Conservation (phyloP, 148 eudicot species). For the Simmondsia chinensis region DNA sequence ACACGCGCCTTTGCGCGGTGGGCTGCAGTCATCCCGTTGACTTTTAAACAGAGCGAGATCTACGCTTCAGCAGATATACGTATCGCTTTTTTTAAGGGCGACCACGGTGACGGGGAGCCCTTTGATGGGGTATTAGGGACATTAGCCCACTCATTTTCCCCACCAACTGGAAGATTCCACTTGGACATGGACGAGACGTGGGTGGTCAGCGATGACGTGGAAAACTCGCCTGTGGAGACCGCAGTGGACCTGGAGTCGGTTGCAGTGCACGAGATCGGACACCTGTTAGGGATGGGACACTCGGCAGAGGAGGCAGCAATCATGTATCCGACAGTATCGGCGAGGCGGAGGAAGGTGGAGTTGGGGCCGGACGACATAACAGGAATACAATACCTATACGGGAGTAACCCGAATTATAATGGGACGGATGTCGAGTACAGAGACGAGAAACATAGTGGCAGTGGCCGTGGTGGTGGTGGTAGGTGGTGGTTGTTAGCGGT, state of each 20-base stretch:
- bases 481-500: no score
- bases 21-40: conserved; percentile 62
- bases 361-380: conserved; percentile 54
- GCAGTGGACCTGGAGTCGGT: conserved; percentile 85
- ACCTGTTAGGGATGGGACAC: conserved; percentile 70
- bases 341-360: conserved; percentile 49
- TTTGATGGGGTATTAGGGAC: conserved; percentile 85
- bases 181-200: conserved; percentile 70
- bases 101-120: conserved; percentile 82
- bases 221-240: conserved; percentile 28
- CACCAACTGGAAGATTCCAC: conserved; percentile 72
- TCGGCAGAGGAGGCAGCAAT: conserved; percentile 36
- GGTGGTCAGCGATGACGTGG: conserved; percentile 50
- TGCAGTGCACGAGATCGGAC: conserved; percentile 81
- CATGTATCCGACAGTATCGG: conserved; percentile 77
- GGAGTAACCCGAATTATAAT: conserved; percentile 76
- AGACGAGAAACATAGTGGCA: no score
- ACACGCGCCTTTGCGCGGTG: conserved; percentile 44
- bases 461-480: no score
- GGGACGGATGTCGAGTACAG: no score
- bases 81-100: conserved; percentile 61
- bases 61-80: conserved; percentile 46
- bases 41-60: conserved; percentile 27
- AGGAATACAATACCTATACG: conserved; percentile 69
- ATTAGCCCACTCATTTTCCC: conserved; percentile 78